phyloP scores from a whole-genome alignment of 2,329 filamentous ascomycete species.

The Talaromyces rugulosus region DNA sequence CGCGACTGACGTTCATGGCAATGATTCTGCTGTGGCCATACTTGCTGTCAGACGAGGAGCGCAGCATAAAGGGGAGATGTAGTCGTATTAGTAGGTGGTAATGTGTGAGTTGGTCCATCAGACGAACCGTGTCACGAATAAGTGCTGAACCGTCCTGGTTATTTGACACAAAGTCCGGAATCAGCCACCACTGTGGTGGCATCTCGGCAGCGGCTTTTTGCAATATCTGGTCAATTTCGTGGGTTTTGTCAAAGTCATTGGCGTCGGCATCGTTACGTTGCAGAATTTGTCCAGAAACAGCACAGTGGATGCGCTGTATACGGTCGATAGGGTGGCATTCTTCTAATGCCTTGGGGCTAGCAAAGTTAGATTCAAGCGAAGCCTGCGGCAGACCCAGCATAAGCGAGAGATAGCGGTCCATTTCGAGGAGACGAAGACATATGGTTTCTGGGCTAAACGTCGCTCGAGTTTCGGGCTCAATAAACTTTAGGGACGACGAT shows the following conservation, averaged over 20 bases:
- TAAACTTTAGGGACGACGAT: constrained; percentile 30
- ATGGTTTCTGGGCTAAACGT: constrained; percentile 26
- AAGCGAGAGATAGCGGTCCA: constrained; percentile 39
- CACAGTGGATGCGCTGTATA: constrained; percentile 45
- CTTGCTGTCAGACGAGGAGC: constrained; percentile 25
- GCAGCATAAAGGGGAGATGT: constrained; percentile 54
- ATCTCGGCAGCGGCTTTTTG: constrained; percentile 41
- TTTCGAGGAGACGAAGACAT: constrained; percentile 37
- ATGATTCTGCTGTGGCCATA: constrained; percentile 49
- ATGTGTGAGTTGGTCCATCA: constrained; percentile 50
- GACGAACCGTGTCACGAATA: constrained; percentile 28
- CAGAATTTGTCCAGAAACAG: constrained; percentile 45
- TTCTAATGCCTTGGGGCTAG: constrained; percentile 22
- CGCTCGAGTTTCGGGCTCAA: constrained; percentile 24
- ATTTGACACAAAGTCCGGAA: constrained; percentile 18
- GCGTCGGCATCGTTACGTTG: constrained; percentile 41
- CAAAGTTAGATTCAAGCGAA: constrained; percentile 30
- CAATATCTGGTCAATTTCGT: constrained; percentile 45
- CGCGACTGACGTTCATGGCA: constrained; percentile 49
- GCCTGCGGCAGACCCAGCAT: constrained; percentile 40
- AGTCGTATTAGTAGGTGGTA: constrained; percentile 50
- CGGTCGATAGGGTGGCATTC: constrained; percentile 38
- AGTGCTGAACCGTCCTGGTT: constrained; percentile 17
- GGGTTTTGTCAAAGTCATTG: constrained; percentile 37
- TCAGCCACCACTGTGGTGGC: constrained; percentile 48